Conservation (phyloP, 805 yeast genomes). For the Starmerella cellae region DNA sequence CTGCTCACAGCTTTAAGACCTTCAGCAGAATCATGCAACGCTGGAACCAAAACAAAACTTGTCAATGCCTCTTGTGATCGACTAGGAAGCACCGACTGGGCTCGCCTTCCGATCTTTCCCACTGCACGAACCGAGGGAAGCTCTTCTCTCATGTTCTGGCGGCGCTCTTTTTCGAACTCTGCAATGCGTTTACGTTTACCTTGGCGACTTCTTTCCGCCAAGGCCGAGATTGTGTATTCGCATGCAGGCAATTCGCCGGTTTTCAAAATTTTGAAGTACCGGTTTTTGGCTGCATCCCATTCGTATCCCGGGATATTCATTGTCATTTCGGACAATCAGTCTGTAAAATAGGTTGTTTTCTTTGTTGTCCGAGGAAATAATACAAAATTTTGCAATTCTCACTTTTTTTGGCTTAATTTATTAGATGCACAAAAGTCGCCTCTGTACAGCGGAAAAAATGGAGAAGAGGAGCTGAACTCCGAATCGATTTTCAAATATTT, state of each 20-base stretch:
- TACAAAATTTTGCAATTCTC: too few relatives aligned
- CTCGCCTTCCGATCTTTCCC: background rate
- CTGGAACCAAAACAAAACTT: background rate
- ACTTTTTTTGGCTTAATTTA: too few relatives aligned
- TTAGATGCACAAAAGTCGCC: too few relatives aligned
- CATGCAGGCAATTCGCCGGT: conserved; percentile 15
- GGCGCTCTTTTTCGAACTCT: background rate
- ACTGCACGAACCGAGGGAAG: background rate
- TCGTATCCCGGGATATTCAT: conserved; percentile 18
- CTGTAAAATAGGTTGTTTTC: too few relatives aligned
- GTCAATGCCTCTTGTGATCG: background rate
- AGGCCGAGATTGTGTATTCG: conserved; percentile 12
- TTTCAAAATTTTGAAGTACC: conserved; percentile 15
- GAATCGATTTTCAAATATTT: too few relatives aligned
- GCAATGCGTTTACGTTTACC: background rate
- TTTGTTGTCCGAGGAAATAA: too few relatives aligned
- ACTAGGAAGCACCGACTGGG: background rate
- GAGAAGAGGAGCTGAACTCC: too few relatives aligned
- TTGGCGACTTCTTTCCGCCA: conserved; percentile 6
- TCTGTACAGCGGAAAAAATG: too few relatives aligned
- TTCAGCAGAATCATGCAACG: background rate
- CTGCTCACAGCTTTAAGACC: background rate
- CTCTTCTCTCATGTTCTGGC: too few relatives aligned
- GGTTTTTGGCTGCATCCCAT: conserved; percentile 13
- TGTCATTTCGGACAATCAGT: too few relatives aligned